These are phyloP conservation scores for Beauveria varroae DNA, from an alignment of 2,329 filamentous ascomycete genomes.

Conservation along the genomic window DNA sequence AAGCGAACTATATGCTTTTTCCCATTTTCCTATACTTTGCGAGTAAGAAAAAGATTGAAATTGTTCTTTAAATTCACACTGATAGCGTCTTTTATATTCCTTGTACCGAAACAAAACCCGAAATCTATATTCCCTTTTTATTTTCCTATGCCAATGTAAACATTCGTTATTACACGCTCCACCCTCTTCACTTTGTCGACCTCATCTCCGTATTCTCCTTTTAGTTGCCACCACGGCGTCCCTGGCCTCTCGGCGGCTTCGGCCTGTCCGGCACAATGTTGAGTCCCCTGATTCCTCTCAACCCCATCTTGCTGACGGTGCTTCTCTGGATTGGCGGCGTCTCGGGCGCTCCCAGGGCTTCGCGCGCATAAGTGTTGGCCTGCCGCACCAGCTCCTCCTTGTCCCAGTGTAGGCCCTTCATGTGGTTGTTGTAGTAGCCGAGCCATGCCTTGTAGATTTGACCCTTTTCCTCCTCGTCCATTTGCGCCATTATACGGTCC, in stretches of 20 bases:
- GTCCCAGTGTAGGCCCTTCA: slow-evolving; percentile 37
- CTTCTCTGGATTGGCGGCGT: slow-evolving; percentile 39
- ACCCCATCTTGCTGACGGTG: slow-evolving; percentile 49
- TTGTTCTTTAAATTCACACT: neutral
- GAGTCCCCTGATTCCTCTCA: slow-evolving; percentile 44
- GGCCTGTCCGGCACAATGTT: slow-evolving; percentile 37
- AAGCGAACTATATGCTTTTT: neutral
- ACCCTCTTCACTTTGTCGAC: too few species aligned
- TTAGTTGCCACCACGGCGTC: slow-evolving; percentile 17
- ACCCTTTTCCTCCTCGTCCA: slow-evolving; percentile 37
- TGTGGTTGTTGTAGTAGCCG: slow-evolving; percentile 46
- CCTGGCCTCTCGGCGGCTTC: slow-evolving; percentile 16
- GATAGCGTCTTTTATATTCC: neutral
- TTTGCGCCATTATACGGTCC: slow-evolving; percentile 26
- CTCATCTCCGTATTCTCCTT: neutral
- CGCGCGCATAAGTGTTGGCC: slow-evolving; percentile 42
- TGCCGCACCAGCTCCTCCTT: slow-evolving; percentile 39
- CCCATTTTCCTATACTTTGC: neutral
- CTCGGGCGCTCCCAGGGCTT: slow-evolving; percentile 39
- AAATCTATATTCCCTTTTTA: neutral
- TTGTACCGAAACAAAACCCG: neutral
- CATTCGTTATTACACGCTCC: neutral
- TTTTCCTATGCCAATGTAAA: neutral
- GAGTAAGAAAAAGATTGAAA: neutral
- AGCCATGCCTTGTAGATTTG: slow-evolving; percentile 52